Base-by-base conservation (phyloP, 331 rosid genomes). In the Cydonia oblonga region DNA sequence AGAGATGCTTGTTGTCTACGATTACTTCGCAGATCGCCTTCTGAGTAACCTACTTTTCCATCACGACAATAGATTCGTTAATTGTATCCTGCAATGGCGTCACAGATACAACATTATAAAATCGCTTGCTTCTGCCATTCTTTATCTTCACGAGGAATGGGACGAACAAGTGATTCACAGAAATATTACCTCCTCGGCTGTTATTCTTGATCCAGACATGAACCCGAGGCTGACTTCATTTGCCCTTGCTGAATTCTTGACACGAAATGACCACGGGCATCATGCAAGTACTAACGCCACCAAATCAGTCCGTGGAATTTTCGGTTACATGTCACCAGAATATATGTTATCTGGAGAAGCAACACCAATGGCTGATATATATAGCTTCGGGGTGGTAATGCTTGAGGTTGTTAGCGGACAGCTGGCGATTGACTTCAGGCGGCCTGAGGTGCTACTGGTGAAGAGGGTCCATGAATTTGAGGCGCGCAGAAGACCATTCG, bases 81-180 rank as follows among this genome's bases (percentile, higher is more conserved):
- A n/a, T 38, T 72, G 80, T 30, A 51, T 78, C 57, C 82, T 91
- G 72, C 75, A 42, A 52, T 91, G 97, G 97, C 82, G 76, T 54
- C 85, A 89, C 69, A 81, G 97, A 56, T 87, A 89, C 89, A 82
- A 59, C 66, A 82, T 91, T 16, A 76, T 87, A 75, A 89, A 82
- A 72, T 81, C 90, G n/a, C 90, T 91, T 30, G 96, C 97, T 72
- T 89, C 90, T 1, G 97, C 96, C 33, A 68, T 91, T 71, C 89
- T 84, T 28, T 91, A 91, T 84, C 96, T 91, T 51, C 97, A 91
- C 23, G 96, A 91, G 81, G 96, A 91, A 75, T 91, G 97, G 97
- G 97, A 91, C 12, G 97, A 91, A 57, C 90, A 87, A 83, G 97
- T 91, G 13, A 89, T 91, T 61, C 97, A 91, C 66, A 86, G 91